These are phyloP conservation scores for Amanita exitialis DNA, from an alignment of 768 basidiomycete species.

Conservation along the genomic window DNA sequence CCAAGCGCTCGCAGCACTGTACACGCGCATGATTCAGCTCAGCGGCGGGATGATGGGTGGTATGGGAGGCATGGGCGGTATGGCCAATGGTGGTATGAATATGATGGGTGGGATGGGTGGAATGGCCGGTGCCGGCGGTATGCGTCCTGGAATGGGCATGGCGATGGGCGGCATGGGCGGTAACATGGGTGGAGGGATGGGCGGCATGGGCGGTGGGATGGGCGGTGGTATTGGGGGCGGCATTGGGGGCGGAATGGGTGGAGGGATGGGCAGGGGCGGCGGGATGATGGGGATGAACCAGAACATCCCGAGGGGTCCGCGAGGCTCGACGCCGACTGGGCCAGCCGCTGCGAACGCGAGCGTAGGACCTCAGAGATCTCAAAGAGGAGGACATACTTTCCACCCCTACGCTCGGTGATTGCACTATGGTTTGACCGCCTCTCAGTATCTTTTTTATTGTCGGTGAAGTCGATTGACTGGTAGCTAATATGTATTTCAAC, in stretches of 20 bases:
- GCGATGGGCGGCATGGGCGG: constrained; percentile 15
- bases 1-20: constrained; percentile 84
- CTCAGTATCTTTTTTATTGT: no score
- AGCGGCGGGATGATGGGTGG: constrained; percentile 48
- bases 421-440: no score
- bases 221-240: constrained; percentile 18
- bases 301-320: constrained; percentile 57
- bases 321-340: constrained; percentile 35
- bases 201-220: constrained; percentile 25
- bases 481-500: no score
- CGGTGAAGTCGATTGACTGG: no score
- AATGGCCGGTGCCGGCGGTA: constrained; percentile 21
- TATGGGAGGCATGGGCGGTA: constrained; percentile 20
- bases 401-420: constrained; percentile 71
- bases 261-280: constrained; percentile 30
- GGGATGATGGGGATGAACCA: constrained; percentile 37
- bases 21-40: constrained; percentile 92
- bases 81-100: constrained; percentile 17
- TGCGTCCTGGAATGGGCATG: constrained; percentile 34
- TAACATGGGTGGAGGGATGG: constrained; percentile 23
- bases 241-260: constrained; percentile 25
- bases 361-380: constrained; percentile 67
- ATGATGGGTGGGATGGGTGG: constrained; percentile 32
- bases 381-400: constrained; percentile 72
- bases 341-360: constrained; percentile 31